These are phyloP conservation scores for Gynostemma pentaphyllum DNA, from an alignment of 306 rosid genomes.

Conservation along the genomic window DNA sequence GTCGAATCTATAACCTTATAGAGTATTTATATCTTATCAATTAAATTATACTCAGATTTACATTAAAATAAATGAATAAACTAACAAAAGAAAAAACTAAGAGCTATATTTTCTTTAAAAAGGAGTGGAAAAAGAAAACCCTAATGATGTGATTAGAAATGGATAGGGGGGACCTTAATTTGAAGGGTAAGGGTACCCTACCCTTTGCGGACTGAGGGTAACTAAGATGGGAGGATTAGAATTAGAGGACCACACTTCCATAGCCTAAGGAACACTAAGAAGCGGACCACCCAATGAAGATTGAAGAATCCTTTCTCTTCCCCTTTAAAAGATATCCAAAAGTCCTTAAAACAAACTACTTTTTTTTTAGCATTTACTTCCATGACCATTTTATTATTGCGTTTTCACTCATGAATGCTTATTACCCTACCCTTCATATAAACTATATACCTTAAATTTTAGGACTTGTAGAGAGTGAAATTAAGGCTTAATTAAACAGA, in stretches of 20 bases:
- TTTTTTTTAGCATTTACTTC: not conserved
- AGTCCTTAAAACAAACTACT: not conserved
- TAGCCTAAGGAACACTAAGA: slow-evolving; percentile 34
- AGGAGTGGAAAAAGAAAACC: too few species aligned
- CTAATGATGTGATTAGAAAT: too few species aligned
- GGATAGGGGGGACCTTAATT: not conserved
- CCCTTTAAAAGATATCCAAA: not conserved
- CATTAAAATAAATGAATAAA: not conserved
- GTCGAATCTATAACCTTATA: too few species aligned
- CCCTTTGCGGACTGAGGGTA: not conserved
- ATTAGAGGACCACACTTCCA: slow-evolving; percentile 48
- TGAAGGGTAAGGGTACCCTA: not conserved
- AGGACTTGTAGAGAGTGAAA: not conserved
- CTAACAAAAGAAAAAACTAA: not conserved
- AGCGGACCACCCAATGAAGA: slow-evolving; percentile 2
- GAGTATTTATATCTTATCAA: too few species aligned
- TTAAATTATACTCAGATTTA: too few species aligned
- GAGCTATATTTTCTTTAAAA: too few species aligned
- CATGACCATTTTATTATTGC: not conserved
- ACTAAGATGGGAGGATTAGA: not conserved
- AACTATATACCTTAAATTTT: not conserved
- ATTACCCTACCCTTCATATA: too few species aligned
- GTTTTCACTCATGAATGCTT: not conserved
- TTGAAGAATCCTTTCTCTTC: not conserved
- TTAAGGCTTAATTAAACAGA: too few species aligned